Base-by-base conservation (phyloP, 2,329 filamentous ascomycete species). In the Rasamsonia emersonii region DNA sequence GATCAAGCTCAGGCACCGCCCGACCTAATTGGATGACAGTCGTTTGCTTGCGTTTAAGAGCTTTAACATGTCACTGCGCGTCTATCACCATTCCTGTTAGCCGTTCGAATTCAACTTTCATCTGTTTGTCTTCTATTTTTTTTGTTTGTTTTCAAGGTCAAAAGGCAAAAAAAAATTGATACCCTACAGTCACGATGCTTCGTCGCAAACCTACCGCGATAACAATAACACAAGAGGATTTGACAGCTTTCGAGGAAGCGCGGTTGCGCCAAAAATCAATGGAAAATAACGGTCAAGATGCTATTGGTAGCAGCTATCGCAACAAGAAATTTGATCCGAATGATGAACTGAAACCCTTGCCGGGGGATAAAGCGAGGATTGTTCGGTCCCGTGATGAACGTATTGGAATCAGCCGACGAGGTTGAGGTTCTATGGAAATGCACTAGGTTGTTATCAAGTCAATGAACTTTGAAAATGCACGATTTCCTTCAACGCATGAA, bases 201-300 rank as follows among this genome's bases (percentile, higher is more conserved):
- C 66, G 66, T 39, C 63, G 66, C 38, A 66, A 67, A 41, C 66
- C 66, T 17, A 70, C 66, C 14, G 61, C 64, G n/a, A 62, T 70
- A 26, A 61, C 64, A 25, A 54, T 70, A 14, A 68, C 66, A 1
- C 51, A 58, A 3, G 66, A 68, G 50, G 66, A 70, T 40, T 49
- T 70, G 16, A 47, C 56, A 10, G 44, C 58, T n/a, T 67, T 68
- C 36, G 64, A 68, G 49, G 61, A 69, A 39, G 36, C 49, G 11
- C 56, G 54, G 30, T 41, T 54, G 9, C 56, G 50, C 24, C 38
- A 54, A 50, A 34, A 48, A 20, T 36, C 40, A 17, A 43, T 46
- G 28, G 40, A 56, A 41, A 52, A 48, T 19, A 50, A 47, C 35
- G 42, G 39, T 25, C 35, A 24, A 36, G 23, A 38, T 39, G 32